These are phyloP conservation scores for Lactifluus rugatus DNA, from an alignment of 768 basidiomycete genomes.

Conservation along the genomic window DNA sequence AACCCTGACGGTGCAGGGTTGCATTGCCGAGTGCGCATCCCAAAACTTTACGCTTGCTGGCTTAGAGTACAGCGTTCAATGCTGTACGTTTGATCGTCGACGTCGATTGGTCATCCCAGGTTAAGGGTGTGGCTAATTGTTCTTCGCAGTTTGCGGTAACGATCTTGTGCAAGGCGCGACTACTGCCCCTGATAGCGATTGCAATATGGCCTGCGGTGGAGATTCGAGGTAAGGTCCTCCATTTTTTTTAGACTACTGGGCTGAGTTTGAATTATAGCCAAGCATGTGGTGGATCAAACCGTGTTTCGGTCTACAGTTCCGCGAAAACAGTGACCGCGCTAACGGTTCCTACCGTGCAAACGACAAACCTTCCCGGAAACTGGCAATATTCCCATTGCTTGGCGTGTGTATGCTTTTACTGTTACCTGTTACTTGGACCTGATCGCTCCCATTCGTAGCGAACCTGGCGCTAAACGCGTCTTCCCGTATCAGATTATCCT, in stretches of 20 bases:
- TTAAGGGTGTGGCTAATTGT: neutral
- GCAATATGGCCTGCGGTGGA: slow-evolving; percentile 69
- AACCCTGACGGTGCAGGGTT: slow-evolving; percentile 48
- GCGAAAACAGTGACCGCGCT: slow-evolving; percentile 40
- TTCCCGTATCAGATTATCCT: slow-evolving; percentile 55
- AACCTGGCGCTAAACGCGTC: slow-evolving; percentile 35
- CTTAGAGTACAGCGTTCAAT: slow-evolving; percentile 49
- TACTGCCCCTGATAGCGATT: slow-evolving; percentile 37
- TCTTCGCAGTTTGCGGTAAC: slow-evolving; percentile 56
- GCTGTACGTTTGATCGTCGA: slow-evolving; percentile 31
- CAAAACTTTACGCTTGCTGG: slow-evolving; percentile 59
- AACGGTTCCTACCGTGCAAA: slow-evolving; percentile 50
- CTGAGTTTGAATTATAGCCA: slow-evolving; percentile 32
- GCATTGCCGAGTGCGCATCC: slow-evolving; percentile 47
- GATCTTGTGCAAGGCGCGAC: slow-evolving; percentile 52
- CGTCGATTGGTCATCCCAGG: neutral
- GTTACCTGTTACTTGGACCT: slow-evolving; percentile 18
- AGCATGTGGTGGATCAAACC: slow-evolving; percentile 65
- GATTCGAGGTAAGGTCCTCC: slow-evolving; percentile 42
- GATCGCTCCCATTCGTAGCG: slow-evolving; percentile 36
- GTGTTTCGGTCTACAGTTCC: slow-evolving; percentile 59
- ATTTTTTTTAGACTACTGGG: neutral
- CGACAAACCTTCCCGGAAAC: slow-evolving; percentile 47
- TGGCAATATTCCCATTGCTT: slow-evolving; percentile 64
- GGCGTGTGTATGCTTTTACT: slow-evolving; percentile 29